phyloP scores from a whole-genome alignment of 192 early-diverging fungal species.

The Coemansia asiatica region DNA sequence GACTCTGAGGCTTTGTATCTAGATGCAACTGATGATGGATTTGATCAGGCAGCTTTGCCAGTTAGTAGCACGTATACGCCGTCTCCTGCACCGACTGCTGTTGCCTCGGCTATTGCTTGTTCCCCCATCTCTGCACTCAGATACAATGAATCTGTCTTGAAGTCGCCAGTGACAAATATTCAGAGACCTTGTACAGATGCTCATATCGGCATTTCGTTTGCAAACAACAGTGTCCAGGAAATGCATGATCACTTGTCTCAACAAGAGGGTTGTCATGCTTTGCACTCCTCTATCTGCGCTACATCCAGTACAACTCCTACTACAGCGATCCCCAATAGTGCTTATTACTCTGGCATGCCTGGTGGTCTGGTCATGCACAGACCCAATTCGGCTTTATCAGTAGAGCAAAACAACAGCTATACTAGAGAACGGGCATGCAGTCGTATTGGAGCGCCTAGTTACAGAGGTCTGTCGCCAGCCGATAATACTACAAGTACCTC shows the following conservation, averaged over 20 bases:
- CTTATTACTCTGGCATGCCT: neutral
- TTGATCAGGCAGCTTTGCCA: neutral
- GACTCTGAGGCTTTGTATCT: neutral
- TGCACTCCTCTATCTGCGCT: neutral
- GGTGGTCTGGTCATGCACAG: neutral
- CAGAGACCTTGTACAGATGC: neutral
- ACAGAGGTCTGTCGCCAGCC: neutral
- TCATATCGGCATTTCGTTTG: neutral
- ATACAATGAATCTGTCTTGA: neutral
- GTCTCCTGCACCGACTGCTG: constrained; percentile 1
- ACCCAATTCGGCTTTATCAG: neutral
- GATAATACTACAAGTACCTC: neutral
- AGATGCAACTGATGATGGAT: neutral
- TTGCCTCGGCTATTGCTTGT: neutral
- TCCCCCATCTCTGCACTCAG: neutral
- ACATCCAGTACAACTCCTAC: neutral
- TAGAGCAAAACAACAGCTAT: neutral
- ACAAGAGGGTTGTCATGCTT: neutral
- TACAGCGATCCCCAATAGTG: neutral
- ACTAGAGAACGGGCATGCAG: neutral
- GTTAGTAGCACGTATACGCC: neutral
- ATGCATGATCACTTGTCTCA: neutral
- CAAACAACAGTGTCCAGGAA: neutral
- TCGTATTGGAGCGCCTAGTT: neutral
- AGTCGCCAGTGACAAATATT: neutral